Evolutionary conservation across 768 basidiomycete species (phyloP).

Genomic region (Neoboletus subvelutipes): DNA sequence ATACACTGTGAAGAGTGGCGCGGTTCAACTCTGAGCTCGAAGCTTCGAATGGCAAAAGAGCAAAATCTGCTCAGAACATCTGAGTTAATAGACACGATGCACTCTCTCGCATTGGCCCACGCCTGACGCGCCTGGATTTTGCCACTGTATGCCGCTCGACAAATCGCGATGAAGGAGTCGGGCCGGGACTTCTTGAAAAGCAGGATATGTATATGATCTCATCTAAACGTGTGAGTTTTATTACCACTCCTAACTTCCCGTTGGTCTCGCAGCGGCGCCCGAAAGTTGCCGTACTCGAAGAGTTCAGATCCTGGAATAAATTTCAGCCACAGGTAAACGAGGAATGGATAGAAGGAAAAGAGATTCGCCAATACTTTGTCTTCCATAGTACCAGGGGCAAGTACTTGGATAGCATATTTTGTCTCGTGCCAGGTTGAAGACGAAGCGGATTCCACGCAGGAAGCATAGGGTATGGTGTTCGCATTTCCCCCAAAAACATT

Average conservation of each 20-base stretch:
- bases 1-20: background rate
- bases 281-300: conserved; percentile 54
- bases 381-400: background rate
- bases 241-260: conserved; percentile 70
- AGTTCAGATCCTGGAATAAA: conserved; percentile 36
- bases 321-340: conserved; percentile 2
- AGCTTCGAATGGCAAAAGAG: conserved; percentile 16
- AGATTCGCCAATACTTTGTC: conserved; percentile 6
- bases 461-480: background rate
- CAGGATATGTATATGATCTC: conserved; percentile 23
- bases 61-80: conserved; percentile 25
- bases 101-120: background rate
- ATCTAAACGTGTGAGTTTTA: conserved; percentile 67
- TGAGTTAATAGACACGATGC: conserved; percentile 13
- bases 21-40: background rate
- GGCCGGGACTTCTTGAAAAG: conserved; percentile 1
- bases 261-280: conserved; percentile 61
- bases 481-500: background rate
- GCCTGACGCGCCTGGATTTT: conserved; percentile 11
- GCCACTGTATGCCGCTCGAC: conserved; percentile 1
- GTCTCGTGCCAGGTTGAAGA: conserved; percentile 3
- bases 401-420: background rate
- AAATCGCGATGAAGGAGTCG: background rate
- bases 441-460: conserved; percentile 7
- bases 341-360: background rate